A percentile compares a stretch with the other conserved stretches of the same genome.
phyloP scores from a whole-genome alignment of 371 early-diverging fungal genomes.

The Dichotomocladium elegans region DNA sequence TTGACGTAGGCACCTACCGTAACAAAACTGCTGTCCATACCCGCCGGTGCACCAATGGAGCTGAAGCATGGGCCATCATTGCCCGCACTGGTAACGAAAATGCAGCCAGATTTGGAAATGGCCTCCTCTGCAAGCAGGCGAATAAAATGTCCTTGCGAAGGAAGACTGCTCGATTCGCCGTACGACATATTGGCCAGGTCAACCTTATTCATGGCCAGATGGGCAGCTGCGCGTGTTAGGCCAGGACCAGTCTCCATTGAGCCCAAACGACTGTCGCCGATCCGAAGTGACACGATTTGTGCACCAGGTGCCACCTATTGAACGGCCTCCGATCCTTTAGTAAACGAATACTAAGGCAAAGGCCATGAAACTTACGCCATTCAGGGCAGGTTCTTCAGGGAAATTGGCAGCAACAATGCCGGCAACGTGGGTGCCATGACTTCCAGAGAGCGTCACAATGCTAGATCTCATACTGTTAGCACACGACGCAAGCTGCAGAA shows the following conservation, averaged over 20 bases:
- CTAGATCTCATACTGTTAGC: constrained; percentile 12
- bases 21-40: constrained; percentile 69
- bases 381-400: constrained; percentile 78
- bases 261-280: constrained; percentile 85
- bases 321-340: background rate
- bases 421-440: constrained; percentile 95
- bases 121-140: constrained; percentile 78
- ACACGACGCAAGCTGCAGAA: background rate
- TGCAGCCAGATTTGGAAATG: constrained; percentile 75
- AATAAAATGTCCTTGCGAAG: constrained; percentile 79
- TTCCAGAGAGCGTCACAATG: constrained; percentile 79
- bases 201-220: constrained; percentile 69
- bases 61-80: constrained; percentile 90
- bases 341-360: background rate
- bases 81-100: constrained; percentile 89
- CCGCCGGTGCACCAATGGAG: constrained; percentile 88
- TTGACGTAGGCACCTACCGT: constrained; percentile 93
- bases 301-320: constrained; percentile 81
- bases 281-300: constrained; percentile 89
- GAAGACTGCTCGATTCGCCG: constrained; percentile 77
- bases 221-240: constrained; percentile 80
- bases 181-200: constrained; percentile 97
- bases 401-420: constrained; percentile 81
- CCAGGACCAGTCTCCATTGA: constrained; percentile 88
- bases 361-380: constrained; percentile 62